Evolutionary conservation across 2,329 filamentous ascomycete genomes (phyloP).

Genomic region (Fusarium virguliforme): DNA sequence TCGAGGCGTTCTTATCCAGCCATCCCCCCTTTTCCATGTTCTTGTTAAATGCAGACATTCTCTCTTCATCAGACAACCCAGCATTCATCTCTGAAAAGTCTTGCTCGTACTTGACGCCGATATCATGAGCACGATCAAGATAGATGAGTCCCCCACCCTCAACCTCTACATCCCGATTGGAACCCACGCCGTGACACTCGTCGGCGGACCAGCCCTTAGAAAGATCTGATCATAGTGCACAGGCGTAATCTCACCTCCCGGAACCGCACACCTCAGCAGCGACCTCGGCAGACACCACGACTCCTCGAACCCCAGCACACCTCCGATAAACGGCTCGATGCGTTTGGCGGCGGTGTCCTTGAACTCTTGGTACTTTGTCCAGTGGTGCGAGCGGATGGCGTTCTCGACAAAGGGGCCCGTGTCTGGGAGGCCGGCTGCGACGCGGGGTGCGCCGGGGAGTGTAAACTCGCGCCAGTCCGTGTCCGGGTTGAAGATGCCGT

Average conservation of each 20-base stretch:
- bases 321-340: not conserved
- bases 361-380: not conserved
- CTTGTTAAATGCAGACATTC: conserved; percentile 16
- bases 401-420: not conserved
- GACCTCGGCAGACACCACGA: not conserved
- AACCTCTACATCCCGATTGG: not conserved
- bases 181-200: not conserved
- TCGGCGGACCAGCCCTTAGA: not conserved
- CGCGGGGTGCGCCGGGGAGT: not conserved
- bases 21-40: conserved; percentile 23
- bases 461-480: not conserved
- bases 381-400: not conserved
- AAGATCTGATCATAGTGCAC: conserved; percentile 10
- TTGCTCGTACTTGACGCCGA: not conserved
- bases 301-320: not conserved
- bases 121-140: conserved; percentile 1
- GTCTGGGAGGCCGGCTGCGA: not conserved
- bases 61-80: not conserved
- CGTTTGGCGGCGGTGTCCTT: not conserved
- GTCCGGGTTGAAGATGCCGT: not conserved
- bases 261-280: not conserved
- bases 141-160: not conserved
- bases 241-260: not conserved
- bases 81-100: not conserved
- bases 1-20: conserved; percentile 23